Evolutionary conservation across 2,329 filamentous ascomycete species (phyloP), one percentile per base, ranked within the genome.

Genomic region (Calonectria multiphialidica): DNA sequence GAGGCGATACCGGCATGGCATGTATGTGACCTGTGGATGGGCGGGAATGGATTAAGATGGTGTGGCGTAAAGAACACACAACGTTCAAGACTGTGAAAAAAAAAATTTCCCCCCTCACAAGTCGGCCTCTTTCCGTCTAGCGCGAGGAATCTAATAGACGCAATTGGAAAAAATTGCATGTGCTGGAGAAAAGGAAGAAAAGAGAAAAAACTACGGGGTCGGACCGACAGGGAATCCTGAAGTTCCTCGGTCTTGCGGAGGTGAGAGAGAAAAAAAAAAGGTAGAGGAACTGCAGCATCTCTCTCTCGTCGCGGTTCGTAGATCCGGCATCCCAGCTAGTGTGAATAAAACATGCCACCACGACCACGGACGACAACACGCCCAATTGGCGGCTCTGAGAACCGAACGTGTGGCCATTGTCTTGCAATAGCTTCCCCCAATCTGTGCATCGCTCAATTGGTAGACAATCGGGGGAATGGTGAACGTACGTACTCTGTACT

Each of bases 1-100:
- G 42, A 64, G 57, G 72, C 67, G 71, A 74, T 73, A 70, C 71
- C 72, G 72, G 72, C 55, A 28, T 57, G 35, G 70, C 40, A 62
- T 37, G 64, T 47, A 21, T 55, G 12, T 30, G 45, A 49, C 47
- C 25, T 30, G 42, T 55, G 45, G 59, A 45, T 59, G 61, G 49
- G 44, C 40, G 47, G 59, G 44, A 63, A 71, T 47, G 40, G 30
- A 21, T 42, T n/a, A 47, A 53, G 53, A 28, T 42, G 35, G 44
- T 68, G 66, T 68, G 66, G 53, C 21, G 55, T 7, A 61, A 61
- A 28, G 23, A 50, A 62, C 5, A 33, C 30, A 50, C 53, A 57
- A 57, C 53, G n/a, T 23, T 33, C 33, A 40, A 40, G 35, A 40
- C 53, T 40, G 44, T 23, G 8, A 7, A 23, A 47, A 23, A 47